Conservation (phyloP, 2,329 filamentous ascomycete genomes). For the Phialocephala subalpina region DNA sequence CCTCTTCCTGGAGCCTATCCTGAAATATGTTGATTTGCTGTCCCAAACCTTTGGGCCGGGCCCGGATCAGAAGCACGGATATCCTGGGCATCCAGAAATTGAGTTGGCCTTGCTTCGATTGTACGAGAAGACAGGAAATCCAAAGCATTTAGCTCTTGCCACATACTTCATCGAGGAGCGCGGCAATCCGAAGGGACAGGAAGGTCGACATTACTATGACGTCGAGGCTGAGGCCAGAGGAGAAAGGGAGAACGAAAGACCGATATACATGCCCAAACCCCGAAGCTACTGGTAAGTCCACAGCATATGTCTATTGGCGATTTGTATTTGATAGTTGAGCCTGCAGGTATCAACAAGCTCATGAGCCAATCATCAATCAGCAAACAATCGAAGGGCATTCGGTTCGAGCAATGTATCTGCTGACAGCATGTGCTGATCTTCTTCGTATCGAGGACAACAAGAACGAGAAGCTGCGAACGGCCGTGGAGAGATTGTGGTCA, state of each 20-base stretch:
- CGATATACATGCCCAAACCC: constrained; percentile 54
- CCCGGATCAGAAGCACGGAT: constrained; percentile 60
- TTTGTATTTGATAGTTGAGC: neutral
- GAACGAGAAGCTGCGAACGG: constrained; percentile 30
- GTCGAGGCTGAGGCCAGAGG: constrained; percentile 59
- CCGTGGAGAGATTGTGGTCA: constrained; percentile 60
- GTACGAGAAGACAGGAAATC: constrained; percentile 49
- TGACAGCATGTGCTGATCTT: constrained; percentile 65
- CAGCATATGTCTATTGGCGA: neutral
- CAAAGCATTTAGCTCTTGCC: constrained; percentile 55
- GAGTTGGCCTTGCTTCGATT: constrained; percentile 58
- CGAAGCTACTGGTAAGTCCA: constrained; percentile 47
- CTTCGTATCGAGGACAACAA: constrained; percentile 47
- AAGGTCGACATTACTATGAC: constrained; percentile 62
- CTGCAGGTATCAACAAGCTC: constrained; percentile 64
- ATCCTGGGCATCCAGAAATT: constrained; percentile 67
- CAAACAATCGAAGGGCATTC: constrained; percentile 64
- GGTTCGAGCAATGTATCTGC: constrained; percentile 67
- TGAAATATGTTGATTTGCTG: constrained; percentile 62
- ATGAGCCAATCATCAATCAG: constrained; percentile 62
- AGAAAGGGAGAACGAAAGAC: constrained; percentile 55
- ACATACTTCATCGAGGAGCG: constrained; percentile 65
- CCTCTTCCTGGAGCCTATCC: constrained; percentile 58
- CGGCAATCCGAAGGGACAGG: constrained; percentile 58
- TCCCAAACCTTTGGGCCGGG: constrained; percentile 59